phyloP scores from a whole-genome alignment of 495 filamentous ascomycete species.

The Lasiosphaeriaceae sp. region DNA sequence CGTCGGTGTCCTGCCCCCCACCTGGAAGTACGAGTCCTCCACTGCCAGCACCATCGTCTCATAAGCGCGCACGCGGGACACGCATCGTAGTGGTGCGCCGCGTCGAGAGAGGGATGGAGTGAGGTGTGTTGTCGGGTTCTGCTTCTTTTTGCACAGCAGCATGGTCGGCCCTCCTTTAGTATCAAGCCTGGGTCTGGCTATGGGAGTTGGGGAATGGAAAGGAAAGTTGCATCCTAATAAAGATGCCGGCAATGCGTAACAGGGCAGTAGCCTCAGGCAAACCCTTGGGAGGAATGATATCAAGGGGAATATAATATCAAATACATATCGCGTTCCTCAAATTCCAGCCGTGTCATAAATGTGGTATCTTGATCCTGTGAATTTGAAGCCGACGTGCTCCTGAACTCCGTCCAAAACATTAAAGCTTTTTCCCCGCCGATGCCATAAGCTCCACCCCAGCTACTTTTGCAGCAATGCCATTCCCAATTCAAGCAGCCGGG shows the following conservation, averaged over 20 bases:
- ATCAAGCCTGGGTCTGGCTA: background rate
- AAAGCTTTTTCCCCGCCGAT: background rate
- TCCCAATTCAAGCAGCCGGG: background rate
- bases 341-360: background rate
- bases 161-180: background rate
- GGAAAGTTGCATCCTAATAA: constrained; percentile 31
- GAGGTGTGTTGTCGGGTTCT: constrained; percentile 7
- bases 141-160: constrained; percentile 17
- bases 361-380: constrained; percentile 5
- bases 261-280: background rate
- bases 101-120: constrained; percentile 10
- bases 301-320: background rate
- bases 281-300: background rate
- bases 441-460: background rate
- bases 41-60: constrained; percentile 62
- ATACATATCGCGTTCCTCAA: background rate
- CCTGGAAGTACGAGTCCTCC: constrained; percentile 91
- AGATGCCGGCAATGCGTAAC: constrained; percentile 15
- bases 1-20: constrained; percentile 94
- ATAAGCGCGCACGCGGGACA: constrained; percentile 37
- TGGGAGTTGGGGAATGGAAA: constrained; percentile 35
- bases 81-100: background rate
- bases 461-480: background rate
- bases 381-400: background rate
- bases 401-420: background rate